These are phyloP conservation scores for Aspergillus sp. DNA, from an alignment of 2,329 filamentous ascomycete species.

Conservation along the genomic window DNA sequence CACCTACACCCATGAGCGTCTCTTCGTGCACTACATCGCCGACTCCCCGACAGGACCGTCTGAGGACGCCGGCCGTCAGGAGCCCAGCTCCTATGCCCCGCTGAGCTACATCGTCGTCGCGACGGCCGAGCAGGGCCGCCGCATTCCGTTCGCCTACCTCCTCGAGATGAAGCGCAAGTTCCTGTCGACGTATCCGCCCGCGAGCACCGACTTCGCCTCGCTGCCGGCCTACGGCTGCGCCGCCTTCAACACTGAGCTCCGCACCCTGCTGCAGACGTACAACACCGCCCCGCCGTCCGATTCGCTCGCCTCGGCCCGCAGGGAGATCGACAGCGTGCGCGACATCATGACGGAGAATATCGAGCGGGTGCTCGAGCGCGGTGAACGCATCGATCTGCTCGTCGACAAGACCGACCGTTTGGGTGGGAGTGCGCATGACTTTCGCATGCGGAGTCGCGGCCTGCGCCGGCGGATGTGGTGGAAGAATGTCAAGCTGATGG, in stretches of 20 bases:
- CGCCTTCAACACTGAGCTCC: constrained; percentile 78
- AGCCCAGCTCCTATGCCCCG: constrained; percentile 66
- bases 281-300: constrained; percentile 77
- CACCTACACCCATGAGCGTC: constrained; percentile 86
- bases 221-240: constrained; percentile 89
- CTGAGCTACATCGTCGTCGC: constrained; percentile 92
- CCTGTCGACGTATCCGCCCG: constrained; percentile 65
- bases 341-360: constrained; percentile 97
- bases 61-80: constrained; percentile 27
- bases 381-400: constrained; percentile 87
- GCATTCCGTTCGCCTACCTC: constrained; percentile 89
- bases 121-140: constrained; percentile 74
- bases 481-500: constrained; percentile 98
- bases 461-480: constrained; percentile 97
- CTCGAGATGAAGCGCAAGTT: constrained; percentile 89
- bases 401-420: constrained; percentile 96
- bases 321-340: constrained; percentile 87
- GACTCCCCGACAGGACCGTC: constrained; percentile 68
- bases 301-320: constrained; percentile 77
- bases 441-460: constrained; percentile 80
- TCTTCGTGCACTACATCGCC: constrained; percentile 95
- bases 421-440: constrained; percentile 85
- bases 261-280: constrained; percentile 76
- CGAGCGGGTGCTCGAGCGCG: constrained; percentile 81
- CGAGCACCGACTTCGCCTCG: constrained; percentile 68